phyloP scores from a whole-genome alignment of 345 rosid species.

The Microcos paniculata region DNA sequence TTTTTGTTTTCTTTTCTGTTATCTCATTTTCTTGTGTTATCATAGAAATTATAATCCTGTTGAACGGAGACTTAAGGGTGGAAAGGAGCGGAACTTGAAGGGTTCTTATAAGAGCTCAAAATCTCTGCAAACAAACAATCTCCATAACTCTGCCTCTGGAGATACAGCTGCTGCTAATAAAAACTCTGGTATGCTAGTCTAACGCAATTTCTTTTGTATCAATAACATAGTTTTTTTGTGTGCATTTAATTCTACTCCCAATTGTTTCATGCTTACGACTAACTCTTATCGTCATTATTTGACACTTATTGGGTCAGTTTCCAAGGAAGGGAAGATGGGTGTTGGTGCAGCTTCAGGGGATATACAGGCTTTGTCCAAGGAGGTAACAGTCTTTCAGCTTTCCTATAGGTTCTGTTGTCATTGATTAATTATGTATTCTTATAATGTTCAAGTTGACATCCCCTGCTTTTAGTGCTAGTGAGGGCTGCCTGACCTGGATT shows the following conservation, averaged over 20 bases:
- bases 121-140: constrained; percentile 72
- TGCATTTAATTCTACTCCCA: not conserved
- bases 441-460: not conserved
- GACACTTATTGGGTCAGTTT: constrained; percentile 37
- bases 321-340: constrained; percentile 53
- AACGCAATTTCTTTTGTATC: not conserved
- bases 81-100: constrained; percentile 56
- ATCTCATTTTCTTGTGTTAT: constrained; percentile 3
- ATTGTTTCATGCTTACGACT: not conserved
- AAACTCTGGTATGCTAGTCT: constrained; percentile 35
- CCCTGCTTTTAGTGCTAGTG: constrained; percentile 7
- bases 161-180: constrained; percentile 32
- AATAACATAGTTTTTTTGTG: not conserved
- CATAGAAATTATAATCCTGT: constrained; percentile 86
- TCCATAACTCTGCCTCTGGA: constrained; percentile 38
- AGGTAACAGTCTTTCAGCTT: constrained; percentile 44
- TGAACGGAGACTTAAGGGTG: constrained; percentile 79
- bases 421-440: not conserved
- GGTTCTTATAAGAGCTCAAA: constrained; percentile 62
- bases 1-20: not conserved
- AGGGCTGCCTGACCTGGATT: not conserved
- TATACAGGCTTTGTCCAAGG: constrained; percentile 68
- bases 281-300: not conserved
- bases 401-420: not conserved
- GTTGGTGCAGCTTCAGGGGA: constrained; percentile 44